A percentile compares a stretch with the other conserved stretches of the same genome.
phyloP scores from a whole-genome alignment of 2,329 filamentous ascomycete genomes.

The Diplodia mutila region DNA sequence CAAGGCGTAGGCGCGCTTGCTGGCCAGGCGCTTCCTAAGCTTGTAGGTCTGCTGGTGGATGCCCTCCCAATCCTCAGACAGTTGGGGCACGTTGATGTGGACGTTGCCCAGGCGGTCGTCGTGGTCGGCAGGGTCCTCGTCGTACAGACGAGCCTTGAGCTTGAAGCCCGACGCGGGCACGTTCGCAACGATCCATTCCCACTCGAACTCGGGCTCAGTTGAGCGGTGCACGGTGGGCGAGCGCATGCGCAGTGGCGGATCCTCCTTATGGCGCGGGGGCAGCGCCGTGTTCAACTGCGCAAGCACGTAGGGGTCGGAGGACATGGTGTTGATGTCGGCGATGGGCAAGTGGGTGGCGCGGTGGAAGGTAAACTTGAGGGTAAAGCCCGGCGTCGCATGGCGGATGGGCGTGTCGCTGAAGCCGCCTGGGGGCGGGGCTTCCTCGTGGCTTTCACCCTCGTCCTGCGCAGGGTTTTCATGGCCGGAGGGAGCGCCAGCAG shows the following conservation, averaged over 20 bases:
- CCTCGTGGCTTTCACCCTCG: constrained; percentile 23
- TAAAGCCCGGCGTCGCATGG: constrained; percentile 75
- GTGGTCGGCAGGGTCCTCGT: constrained; percentile 84
- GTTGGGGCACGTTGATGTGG: constrained; percentile 64
- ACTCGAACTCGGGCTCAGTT: constrained; percentile 79
- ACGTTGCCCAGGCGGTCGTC: constrained; percentile 89
- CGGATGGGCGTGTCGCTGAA: constrained; percentile 81
- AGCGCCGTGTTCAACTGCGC: constrained; percentile 74
- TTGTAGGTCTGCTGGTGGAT: constrained; percentile 67
- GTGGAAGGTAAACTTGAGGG: constrained; percentile 82
- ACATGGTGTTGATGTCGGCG: constrained; percentile 75
- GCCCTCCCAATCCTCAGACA: constrained; percentile 70
- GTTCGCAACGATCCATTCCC: constrained; percentile 86
- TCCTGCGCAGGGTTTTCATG: neutral
- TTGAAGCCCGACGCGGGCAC: constrained; percentile 79
- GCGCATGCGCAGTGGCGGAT: constrained; percentile 73
- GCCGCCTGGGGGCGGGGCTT: constrained; percentile 72
- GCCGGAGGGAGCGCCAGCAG: constrained; percentile 4
- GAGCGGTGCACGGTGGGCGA: constrained; percentile 75
- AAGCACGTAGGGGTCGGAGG: constrained; percentile 81
- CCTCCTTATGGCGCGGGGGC: constrained; percentile 81
- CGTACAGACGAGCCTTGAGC: constrained; percentile 84
- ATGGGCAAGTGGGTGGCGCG: constrained; percentile 79
- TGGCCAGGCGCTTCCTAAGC: constrained; percentile 82
- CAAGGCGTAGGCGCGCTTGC: constrained; percentile 81